Evolutionary conservation across 257 asterid genomes (phyloP).

Genomic region (Osmanthus fragrans): DNA sequence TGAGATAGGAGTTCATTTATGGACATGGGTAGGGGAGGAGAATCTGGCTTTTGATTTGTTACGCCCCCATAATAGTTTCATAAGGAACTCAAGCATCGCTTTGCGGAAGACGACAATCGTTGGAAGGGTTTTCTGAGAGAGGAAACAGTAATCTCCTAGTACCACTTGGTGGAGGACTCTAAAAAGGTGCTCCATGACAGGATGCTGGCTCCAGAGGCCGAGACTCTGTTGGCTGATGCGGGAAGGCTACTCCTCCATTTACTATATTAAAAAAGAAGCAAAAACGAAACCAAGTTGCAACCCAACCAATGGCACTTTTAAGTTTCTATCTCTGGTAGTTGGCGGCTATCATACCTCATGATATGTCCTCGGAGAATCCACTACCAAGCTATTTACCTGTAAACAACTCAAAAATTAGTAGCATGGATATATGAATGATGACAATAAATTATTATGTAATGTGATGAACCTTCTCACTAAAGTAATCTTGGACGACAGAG

Average conservation of each 20-base stretch:
- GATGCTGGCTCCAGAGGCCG: too few relatives aligned
- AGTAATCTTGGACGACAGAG: conserved; percentile 92
- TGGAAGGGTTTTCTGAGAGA: too few relatives aligned
- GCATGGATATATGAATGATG: conserved; percentile 18
- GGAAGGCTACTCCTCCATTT: background rate
- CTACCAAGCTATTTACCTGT: conserved; percentile 87
- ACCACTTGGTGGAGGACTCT: too few relatives aligned
- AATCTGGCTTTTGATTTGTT: too few relatives aligned
- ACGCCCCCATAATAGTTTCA: too few relatives aligned
- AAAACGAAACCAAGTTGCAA: background rate
- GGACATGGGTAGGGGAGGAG: background rate
- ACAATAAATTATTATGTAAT: conserved; percentile 9
- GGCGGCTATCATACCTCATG: conserved; percentile 69
- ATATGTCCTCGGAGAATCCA: conserved; percentile 93
- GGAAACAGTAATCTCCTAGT: too few relatives aligned
- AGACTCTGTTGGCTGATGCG: too few relatives aligned
- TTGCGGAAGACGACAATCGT: too few relatives aligned
- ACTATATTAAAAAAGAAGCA: background rate
- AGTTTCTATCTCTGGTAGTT: conserved; percentile 6
- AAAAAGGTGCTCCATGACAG: too few relatives aligned
- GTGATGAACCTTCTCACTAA: conserved; percentile 66
- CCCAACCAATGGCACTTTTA: background rate
- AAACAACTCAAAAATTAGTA: conserved; percentile 29
- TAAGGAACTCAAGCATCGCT: too few relatives aligned
- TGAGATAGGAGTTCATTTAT: too few relatives aligned